Conservation (phyloP, 2,329 filamentous ascomycete species). For the Conoideocrella luteorostrata region DNA sequence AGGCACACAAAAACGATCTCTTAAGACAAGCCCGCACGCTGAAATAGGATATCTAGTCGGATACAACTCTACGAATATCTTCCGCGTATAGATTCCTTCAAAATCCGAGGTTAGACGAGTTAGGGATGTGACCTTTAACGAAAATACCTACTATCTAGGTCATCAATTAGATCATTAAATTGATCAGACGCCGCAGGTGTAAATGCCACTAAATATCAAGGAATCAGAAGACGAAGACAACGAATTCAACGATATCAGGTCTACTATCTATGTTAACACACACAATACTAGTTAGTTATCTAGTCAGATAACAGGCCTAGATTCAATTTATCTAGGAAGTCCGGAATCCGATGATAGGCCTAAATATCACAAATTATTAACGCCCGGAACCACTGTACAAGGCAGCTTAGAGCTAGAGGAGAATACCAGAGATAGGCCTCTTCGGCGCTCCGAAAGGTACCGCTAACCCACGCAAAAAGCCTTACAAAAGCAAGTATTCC, state of each 20-base stretch:
- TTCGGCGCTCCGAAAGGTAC: too few relatives aligned
- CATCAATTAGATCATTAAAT: conserved; percentile 1
- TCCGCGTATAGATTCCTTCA: too few relatives aligned
- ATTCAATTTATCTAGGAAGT: too few relatives aligned
- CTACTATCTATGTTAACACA: not conserved
- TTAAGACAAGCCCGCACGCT: conserved; percentile 2
- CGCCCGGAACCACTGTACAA: too few relatives aligned
- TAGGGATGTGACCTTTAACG: conserved; percentile 8
- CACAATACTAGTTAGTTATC: not conserved
- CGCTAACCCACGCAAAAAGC: too few relatives aligned
- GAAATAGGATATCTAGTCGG: conserved; percentile 8
- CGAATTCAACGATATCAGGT: not conserved
- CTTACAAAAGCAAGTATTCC: too few relatives aligned
- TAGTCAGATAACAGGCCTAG: not conserved
- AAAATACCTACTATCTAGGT: not conserved
- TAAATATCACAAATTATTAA: not conserved
- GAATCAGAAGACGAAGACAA: not conserved
- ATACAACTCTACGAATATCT: conserved; percentile 9
- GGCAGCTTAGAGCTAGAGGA: too few relatives aligned
- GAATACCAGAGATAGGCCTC: too few relatives aligned
- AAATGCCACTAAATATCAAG: too few relatives aligned
- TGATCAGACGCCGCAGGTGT: not conserved
- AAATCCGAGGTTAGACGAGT: conserved; percentile 5
- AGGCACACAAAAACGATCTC: not conserved
- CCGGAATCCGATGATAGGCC: not conserved